Evolutionary conservation across 2,329 filamentous ascomycete genomes (phyloP).

Genomic region (Epichloe uncinata): DNA sequence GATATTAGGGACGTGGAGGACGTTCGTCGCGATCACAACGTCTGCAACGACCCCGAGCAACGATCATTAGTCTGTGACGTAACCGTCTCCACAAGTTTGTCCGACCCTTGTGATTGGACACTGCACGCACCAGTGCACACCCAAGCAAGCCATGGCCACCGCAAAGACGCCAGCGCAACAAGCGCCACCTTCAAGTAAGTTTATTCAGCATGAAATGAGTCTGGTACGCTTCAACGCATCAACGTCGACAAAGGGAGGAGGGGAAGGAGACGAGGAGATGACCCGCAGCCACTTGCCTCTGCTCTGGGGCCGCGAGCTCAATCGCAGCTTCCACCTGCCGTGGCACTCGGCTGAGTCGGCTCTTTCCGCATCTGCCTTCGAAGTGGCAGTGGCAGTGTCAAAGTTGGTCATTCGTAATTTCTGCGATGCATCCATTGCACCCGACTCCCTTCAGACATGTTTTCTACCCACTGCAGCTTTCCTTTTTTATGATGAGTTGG

Average conservation of each 20-base stretch:
- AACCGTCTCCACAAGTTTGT: not conserved
- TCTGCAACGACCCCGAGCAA: not conserved
- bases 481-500: not conserved
- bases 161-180: slow-evolving; percentile 6
- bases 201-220: not conserved
- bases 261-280: not conserved
- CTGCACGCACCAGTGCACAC: too few species aligned
- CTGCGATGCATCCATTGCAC: not conserved
- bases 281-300: not conserved
- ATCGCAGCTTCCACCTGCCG: not conserved
- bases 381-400: not conserved
- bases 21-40: not conserved
- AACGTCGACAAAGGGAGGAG: not conserved
- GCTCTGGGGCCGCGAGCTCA: not conserved
- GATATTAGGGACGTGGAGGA: too few species aligned
- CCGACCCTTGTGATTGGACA: too few species aligned
- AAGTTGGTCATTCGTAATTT: not conserved
- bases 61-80: not conserved
- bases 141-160: slow-evolving; percentile 2
- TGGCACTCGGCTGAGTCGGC: not conserved
- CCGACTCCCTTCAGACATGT: not conserved
- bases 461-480: not conserved
- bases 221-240: too few species aligned
- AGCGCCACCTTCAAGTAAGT: slow-evolving; percentile 6
- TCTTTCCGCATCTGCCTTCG: not conserved